Percentiles rank a stretch among this genome's conserved stretches.
These are phyloP conservation scores for Novymonas esmeraldas DNA, from an alignment of 208 protist genomes.

Conservation along the genomic window DNA sequence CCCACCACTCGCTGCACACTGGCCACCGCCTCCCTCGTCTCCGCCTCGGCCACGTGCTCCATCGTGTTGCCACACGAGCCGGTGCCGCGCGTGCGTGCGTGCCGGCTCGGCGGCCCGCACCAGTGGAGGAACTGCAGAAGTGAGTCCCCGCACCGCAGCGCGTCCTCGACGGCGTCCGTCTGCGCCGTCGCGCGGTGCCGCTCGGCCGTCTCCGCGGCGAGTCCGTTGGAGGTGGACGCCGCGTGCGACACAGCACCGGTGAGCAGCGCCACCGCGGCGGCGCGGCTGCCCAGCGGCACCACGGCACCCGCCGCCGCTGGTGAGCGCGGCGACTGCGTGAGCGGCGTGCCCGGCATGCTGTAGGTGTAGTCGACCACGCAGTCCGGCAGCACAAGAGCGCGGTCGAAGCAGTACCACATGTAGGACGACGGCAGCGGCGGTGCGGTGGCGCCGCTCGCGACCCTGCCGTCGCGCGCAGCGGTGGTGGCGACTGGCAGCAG, in stretches of 20 bases:
- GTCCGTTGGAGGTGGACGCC: not conserved
- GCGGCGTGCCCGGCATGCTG: constrained; percentile 19
- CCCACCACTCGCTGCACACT: constrained; percentile 16
- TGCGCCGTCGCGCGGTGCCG: too few relatives aligned
- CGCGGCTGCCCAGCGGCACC: not conserved
- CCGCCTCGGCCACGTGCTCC: constrained; percentile 40
- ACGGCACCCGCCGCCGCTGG: not conserved
- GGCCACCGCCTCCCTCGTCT: constrained; percentile 45
- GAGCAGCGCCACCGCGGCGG: constrained; percentile 1
- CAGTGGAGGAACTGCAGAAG: constrained; percentile 32
- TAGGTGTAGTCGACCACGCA: constrained; percentile 90
- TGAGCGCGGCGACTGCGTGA: constrained; percentile 12
- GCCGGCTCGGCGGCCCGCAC: constrained; percentile 15
- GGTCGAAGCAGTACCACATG: constrained; percentile 91
- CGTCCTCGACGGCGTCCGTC: constrained; percentile 20
- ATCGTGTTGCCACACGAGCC: constrained; percentile 30
- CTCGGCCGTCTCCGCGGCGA: not conserved
- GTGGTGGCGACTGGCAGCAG: constrained; percentile 27
- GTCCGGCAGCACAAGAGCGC: constrained; percentile 78
- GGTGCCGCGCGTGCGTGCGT: not conserved
- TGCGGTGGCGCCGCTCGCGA: not conserved
- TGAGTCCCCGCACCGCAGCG: constrained; percentile 14
- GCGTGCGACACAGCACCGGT: too few relatives aligned
- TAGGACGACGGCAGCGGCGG: constrained; percentile 30
- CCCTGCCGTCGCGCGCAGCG: not conserved